Evolutionary conservation across 2,329 filamentous ascomycete genomes (phyloP).

Genomic region (Fusarium sp.): DNA sequence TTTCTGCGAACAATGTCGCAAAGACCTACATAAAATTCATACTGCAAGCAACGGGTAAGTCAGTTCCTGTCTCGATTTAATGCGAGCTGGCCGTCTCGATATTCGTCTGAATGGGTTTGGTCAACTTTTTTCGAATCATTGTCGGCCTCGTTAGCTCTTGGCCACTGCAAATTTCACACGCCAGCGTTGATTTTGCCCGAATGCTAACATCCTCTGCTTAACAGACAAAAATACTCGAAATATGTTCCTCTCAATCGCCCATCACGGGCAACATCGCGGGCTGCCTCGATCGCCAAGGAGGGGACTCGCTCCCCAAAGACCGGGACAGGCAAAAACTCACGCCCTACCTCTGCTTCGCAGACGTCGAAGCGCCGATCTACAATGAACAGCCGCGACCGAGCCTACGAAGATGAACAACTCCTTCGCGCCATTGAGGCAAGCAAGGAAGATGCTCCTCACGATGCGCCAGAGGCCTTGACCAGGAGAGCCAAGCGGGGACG

Average conservation of each 20-base stretch:
- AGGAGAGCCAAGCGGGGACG: constrained; percentile 84
- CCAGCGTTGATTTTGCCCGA: not conserved
- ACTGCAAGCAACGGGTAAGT: constrained; percentile 87
- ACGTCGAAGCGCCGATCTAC: constrained; percentile 86
- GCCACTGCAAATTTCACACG: not conserved
- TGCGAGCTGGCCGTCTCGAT: not conserved
- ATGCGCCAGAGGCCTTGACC: constrained; percentile 62
- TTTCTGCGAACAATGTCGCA: constrained; percentile 95
- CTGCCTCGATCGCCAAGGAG: constrained; percentile 67
- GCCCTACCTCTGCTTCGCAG: constrained; percentile 62
- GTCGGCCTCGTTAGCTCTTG: not conserved
- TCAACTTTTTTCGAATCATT: not conserved
- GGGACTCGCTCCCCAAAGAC: constrained; percentile 72
- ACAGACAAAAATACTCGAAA: constrained; percentile 74
- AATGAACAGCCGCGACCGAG: constrained; percentile 96
- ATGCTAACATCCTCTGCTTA: not conserved
- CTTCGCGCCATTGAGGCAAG: constrained; percentile 94
- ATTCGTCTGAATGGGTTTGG: not conserved
- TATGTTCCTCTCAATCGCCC: constrained; percentile 71
- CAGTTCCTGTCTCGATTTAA: not conserved
- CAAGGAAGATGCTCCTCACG: constrained; percentile 77
- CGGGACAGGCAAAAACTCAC: constrained; percentile 68
- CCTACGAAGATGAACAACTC: constrained; percentile 93
- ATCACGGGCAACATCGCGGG: constrained; percentile 69
- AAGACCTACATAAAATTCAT: constrained; percentile 88